Percentiles rank a stretch among this genome's conserved stretches.
phyloP scores from a whole-genome alignment of 2,329 filamentous ascomycete genomes.

The Myriosclerotinia curreyana region DNA sequence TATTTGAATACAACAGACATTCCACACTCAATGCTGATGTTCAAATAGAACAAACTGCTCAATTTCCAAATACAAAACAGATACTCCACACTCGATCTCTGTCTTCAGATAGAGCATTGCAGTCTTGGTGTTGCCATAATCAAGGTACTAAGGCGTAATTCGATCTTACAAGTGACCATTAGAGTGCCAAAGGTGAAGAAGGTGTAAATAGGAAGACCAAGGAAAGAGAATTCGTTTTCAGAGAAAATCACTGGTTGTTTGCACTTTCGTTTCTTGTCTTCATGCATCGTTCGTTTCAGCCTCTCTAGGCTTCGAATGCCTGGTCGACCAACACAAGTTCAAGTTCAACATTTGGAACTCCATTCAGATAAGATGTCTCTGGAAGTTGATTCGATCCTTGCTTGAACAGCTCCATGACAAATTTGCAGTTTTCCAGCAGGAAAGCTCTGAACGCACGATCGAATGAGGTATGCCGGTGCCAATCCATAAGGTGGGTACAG shows the following conservation, averaged over 20 bases:
- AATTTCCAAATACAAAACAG: too few relatives aligned
- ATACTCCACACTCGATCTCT: too few relatives aligned
- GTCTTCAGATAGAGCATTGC: too few relatives aligned
- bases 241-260: background rate
- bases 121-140: background rate
- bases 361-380: too few relatives aligned
- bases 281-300: background rate
- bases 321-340: background rate
- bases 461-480: background rate
- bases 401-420: background rate
- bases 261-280: background rate
- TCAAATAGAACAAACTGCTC: too few relatives aligned
- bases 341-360: background rate
- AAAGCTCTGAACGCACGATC: background rate
- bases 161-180: background rate
- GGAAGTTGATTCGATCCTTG: fast-evolving
- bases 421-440: background rate
- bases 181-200: too few relatives aligned
- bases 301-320: background rate
- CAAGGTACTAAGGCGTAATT: background rate
- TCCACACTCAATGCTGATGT: too few relatives aligned
- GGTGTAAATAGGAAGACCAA: too few relatives aligned
- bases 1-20: too few relatives aligned
- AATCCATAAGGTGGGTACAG: background rate
- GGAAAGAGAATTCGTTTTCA: background rate